Evolutionary conservation across 2,329 filamentous ascomycete genomes (phyloP).

Genomic region (Dactylella cylindrospora): DNA sequence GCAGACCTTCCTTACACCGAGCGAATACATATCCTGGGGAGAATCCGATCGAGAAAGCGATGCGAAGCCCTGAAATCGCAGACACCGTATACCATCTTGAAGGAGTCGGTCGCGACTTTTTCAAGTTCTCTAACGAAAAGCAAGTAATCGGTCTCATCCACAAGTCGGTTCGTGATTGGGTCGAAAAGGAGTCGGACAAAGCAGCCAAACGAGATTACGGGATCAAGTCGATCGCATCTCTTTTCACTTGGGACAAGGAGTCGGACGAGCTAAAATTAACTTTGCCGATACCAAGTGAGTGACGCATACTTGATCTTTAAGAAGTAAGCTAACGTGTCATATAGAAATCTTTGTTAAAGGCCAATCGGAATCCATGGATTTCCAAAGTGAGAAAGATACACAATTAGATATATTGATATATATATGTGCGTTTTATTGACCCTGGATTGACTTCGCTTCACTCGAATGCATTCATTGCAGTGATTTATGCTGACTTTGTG

Average conservation of each 20-base stretch:
- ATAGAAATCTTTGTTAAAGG: constrained; percentile 5
- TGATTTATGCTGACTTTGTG: too few species aligned
- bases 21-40: background rate
- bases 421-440: background rate
- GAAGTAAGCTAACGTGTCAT: background rate
- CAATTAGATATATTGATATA: constrained; percentile 8
- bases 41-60: constrained; percentile 18
- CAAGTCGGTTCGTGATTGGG: constrained; percentile 42
- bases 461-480: too few species aligned
- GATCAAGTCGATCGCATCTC: constrained; percentile 18
- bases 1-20: background rate
- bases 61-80: constrained; percentile 39
- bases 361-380: constrained; percentile 8
- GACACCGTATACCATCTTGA: constrained; percentile 40
- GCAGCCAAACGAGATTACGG: constrained; percentile 26
- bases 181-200: constrained; percentile 32
- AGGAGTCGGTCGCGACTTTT: constrained; percentile 40
- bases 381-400: constrained; percentile 9
- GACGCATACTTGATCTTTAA: too few species aligned
- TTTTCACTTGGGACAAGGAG: constrained; percentile 40
- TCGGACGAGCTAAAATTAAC: constrained; percentile 24
- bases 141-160: constrained; percentile 36
- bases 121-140: constrained; percentile 37
- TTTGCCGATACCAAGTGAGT: constrained; percentile 26
- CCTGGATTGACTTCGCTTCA: background rate